Evolutionary conservation across 1,139 yeast species (phyloP), one percentile per base, ranked within the genome.

Genomic region (Hyphopichia fennica): DNA sequence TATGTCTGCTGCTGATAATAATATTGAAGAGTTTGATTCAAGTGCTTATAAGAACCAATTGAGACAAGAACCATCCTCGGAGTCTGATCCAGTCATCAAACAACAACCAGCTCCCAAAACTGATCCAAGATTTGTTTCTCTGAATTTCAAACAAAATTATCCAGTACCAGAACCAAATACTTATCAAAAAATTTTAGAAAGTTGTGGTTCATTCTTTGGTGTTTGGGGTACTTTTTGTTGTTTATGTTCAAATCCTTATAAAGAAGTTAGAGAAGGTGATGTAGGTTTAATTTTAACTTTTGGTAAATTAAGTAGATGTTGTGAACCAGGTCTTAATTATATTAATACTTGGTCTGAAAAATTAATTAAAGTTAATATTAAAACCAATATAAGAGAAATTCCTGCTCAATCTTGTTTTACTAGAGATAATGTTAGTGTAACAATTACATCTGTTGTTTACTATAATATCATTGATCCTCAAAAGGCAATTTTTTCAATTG

Each of bases 341-440:
- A 82, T 84, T 41, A 84, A 84, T 58, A 81, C 83, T 14, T 71
- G 84, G 70, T 72, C 83, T 38, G 90, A 84, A 56, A 75, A 67
- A 47, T 61, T 84, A 52, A 65, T 69, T 45, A 57, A 61, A 37
- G 84, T 82, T 15, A 75, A 77, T 47, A 75, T 84, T 51, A 78
- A 79, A 65, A 72, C 82, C 49, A 81, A 75, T 57, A 83, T 83
- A 35, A 63, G 78, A 52, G 89, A 84, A 50, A 77, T 84, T 37
- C 87, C 89, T 1, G 79, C 81, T 20, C 87, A 83, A 57, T 69
- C 73, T 34, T 83, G 88, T 63, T 77, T 84, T 67, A 84, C 91
- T 23, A 76, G 79, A 58, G 91, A 84, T 60, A 84, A 84, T 50
- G 87, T 84, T 49, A 70, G 77, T 45, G 79, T 84, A 40, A 59